Evolutionary conservation across 2,329 filamentous ascomycete species (phyloP), one percentile per base, ranked within the genome.

Genomic region (Aspergillus ochraceus): DNA sequence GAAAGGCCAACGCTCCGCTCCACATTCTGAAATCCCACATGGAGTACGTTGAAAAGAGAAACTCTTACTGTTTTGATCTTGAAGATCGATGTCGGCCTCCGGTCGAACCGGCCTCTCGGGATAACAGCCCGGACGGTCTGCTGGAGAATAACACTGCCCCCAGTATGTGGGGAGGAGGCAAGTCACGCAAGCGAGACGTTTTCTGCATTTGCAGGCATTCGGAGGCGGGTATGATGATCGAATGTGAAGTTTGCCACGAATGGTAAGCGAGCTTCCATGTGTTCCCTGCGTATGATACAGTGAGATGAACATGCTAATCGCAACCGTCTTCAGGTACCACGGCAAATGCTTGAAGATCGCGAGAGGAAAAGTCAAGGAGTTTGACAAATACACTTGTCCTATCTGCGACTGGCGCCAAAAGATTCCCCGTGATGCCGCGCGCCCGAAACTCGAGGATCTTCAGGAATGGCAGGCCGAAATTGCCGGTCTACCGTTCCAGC

Each of bases 221-320:
- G 6, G 95, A 99, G 76, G 92, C 94, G 42, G 95, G 95, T 54
- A 96, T 98, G 90, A 99, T 99, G 95, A 98, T 99, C 69, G 95
- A 99, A 77, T 99, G 95, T 74, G 95, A 98, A 74, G 83, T 97
- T 45, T 99, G 95, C 76, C 94, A 97, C 71, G 95, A 99, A 80
- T 99, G 95, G 95, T 93, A 76, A 81, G 88, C 81, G 29, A 45
- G 52, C 6, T 53, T 8, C 8, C 20, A 49, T 17, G 11, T n/a
- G 19, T 17, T 50, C 12, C 11, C 19, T 39, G 14, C 19, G 12
- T 52, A 6, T 11, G 49, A 51, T 4, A 32, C 2, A 17, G 11
- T 11, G 49, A 51, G 12, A 32, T 4, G 6, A 11, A 49, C 12
- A 19, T 9, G 12, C 46, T 49, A 26, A 59, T 36, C 39, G 53